A percentile compares a stretch with the other conserved stretches of the same genome.
Conservation (phyloP, 352 stramenopile genomes). For the Phytopythium montanum region DNA sequence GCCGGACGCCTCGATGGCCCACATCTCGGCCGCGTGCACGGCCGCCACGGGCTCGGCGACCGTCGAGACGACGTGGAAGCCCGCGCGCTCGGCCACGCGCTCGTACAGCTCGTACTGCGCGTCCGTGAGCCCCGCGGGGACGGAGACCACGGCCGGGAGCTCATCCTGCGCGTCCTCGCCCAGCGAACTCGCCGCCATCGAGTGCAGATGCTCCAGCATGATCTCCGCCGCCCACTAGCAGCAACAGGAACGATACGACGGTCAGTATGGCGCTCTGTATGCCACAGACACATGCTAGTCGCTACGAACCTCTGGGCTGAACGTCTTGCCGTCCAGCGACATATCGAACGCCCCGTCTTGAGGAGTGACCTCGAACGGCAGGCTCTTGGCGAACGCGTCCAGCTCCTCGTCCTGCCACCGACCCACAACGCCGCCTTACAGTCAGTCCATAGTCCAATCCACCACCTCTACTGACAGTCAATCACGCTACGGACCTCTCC, state of each 20-base stretch:
- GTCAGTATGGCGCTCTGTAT: not conserved
- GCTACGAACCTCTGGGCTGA: constrained; percentile 47
- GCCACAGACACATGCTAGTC: not conserved
- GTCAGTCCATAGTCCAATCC: not conserved
- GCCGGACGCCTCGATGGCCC: constrained; percentile 25
- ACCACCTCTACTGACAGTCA: not conserved
- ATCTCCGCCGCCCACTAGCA: constrained; percentile 56
- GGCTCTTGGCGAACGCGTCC: constrained; percentile 28
- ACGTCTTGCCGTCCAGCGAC: constrained; percentile 47
- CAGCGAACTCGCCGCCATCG: constrained; percentile 36
- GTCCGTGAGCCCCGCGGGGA: constrained; percentile 32
- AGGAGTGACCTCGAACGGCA: constrained; percentile 36
- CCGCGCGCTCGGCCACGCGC: constrained; percentile 43
- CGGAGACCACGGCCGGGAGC: constrained; percentile 46
- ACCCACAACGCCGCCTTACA: not conserved
- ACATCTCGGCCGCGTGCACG: constrained; percentile 45
- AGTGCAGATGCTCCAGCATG: constrained; percentile 52
- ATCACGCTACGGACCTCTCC: constrained; percentile 3
- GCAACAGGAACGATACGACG: not conserved
- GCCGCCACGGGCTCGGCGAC: constrained; percentile 65
- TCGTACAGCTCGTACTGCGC: constrained; percentile 35
- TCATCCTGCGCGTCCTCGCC: constrained; percentile 34
- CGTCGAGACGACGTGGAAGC: constrained; percentile 52
- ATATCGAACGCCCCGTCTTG: constrained; percentile 23
- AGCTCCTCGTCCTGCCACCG: constrained; percentile 14